Evolutionary conservation across 2,329 filamentous ascomycete genomes (phyloP), one percentile per base, ranked within the genome.

Genomic region (Neofusicoccum cordaticola): DNA sequence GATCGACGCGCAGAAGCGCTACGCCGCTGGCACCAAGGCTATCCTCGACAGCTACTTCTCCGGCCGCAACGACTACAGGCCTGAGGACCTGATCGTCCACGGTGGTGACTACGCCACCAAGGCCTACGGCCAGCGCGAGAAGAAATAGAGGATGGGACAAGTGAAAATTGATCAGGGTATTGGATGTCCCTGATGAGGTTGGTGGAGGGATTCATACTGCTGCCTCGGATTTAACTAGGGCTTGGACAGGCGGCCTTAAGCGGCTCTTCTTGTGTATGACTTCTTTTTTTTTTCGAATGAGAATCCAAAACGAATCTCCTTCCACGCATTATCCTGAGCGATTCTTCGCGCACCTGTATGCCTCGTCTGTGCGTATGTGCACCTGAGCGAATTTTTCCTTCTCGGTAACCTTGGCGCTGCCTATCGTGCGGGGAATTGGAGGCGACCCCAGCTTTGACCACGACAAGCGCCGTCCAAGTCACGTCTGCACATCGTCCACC

Each of bases 41-140:
- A 98, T 99, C 76, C 85, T 99, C 66, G 85, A 94, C 70, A 93
- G 89, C 81, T 99, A 98, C 86, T 91, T 97, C 78, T 87, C 84
- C 70, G 93, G 93, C 72, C 89, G 88, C 77, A 82, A 91, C 76
- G 93, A 98, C 83, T 99, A 99, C 86, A 85, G 86, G 69, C 87
- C 89, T 64, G 84, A 97, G 83, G 95, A 99, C 77, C 83, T 99
- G 72, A 99, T 99, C 71, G 92, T 97, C 69, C 82, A 91, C 81
- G 82, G 86, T 71, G 95, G 95, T 72, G 91, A 96, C 79, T 99
- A 98, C 78, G 94, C 92, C 70, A 98, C 95, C 76, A 95, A 91
- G 87, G 87, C 93, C 35, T 97, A 97, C 77, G 93, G 93, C 67
- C 87, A 95, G 85, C 84, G 90, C 66, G 80, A 80, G 71, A 84